Evolutionary conservation across 2,329 filamentous ascomycete species (phyloP).

Genomic region (Hymenoscyphus fraxineus): DNA sequence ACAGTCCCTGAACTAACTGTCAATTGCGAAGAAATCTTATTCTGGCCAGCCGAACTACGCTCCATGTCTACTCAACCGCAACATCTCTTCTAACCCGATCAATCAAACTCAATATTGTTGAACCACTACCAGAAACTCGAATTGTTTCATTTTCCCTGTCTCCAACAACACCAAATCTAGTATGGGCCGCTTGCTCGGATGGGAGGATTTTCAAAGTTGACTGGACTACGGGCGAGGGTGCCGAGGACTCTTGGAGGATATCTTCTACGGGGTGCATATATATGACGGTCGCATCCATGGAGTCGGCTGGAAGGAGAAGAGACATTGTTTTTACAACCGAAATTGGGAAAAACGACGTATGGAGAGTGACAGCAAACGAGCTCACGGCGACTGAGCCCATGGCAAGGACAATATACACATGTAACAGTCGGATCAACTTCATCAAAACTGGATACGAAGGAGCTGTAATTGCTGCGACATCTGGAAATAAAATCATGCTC

Average conservation of each 20-base stretch:
- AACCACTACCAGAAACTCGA: slow-evolving; percentile 22
- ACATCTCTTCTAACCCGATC: slow-evolving; percentile 78
- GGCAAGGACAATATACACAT: slow-evolving; percentile 40
- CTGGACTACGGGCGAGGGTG: slow-evolving; percentile 50
- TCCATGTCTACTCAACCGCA: slow-evolving; percentile 76
- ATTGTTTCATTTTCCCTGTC: slow-evolving; percentile 42
- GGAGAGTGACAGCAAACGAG: slow-evolving; percentile 35
- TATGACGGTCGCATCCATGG: slow-evolving; percentile 37
- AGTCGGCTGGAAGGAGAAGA: slow-evolving; percentile 31
- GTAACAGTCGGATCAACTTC: slow-evolving; percentile 41
- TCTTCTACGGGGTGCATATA: slow-evolving; percentile 35
- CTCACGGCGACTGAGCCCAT: slow-evolving; percentile 32
- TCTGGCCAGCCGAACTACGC: slow-evolving; percentile 66
- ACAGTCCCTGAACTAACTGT: slow-evolving; percentile 13
- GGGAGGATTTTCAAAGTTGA: slow-evolving; percentile 55
- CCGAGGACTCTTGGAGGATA: slow-evolving; percentile 40
- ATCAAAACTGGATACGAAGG: slow-evolving; percentile 52
- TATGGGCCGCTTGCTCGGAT: slow-evolving; percentile 60
- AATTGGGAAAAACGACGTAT: slow-evolving; percentile 30
- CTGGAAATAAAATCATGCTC: slow-evolving; percentile 54
- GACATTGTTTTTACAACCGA: slow-evolving; percentile 37
- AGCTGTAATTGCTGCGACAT: slow-evolving; percentile 53
- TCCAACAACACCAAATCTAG: slow-evolving; percentile 40
- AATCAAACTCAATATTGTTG: slow-evolving; percentile 47
- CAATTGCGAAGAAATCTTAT: slow-evolving; percentile 57